Evolutionary conservation across 2,329 filamentous ascomycete species (phyloP).

Genomic region (Pezicula radicicola): DNA sequence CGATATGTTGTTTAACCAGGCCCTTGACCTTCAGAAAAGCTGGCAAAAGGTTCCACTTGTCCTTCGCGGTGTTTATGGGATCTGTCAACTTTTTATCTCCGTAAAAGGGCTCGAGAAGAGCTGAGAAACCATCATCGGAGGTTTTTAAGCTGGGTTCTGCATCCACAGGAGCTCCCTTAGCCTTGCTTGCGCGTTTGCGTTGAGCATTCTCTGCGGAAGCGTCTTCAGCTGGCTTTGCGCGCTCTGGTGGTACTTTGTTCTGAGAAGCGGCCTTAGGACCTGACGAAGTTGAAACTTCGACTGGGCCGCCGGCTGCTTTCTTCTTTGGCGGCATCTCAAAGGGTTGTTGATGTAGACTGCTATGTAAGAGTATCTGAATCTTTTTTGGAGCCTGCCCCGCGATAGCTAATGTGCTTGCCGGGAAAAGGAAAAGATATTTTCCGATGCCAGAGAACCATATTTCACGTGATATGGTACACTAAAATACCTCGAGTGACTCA

Average conservation of each 20-base stretch:
- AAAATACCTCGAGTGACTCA: too few relatives aligned
- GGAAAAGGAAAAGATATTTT: too few relatives aligned
- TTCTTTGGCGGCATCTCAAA: constrained; percentile 22
- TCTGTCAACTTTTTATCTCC: constrained; percentile 65
- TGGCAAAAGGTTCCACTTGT: constrained; percentile 96
- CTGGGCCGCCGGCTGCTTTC: constrained; percentile 16
- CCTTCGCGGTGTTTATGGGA: constrained; percentile 66
- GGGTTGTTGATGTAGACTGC: neutral
- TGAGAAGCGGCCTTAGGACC: constrained; percentile 8
- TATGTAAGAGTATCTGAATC: neutral
- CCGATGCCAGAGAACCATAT: too few relatives aligned
- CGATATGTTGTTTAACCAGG: constrained; percentile 81
- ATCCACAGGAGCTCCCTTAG: constrained; percentile 10
- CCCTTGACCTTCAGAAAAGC: constrained; percentile 98
- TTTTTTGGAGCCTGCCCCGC: neutral
- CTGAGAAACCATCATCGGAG: constrained; percentile 49
- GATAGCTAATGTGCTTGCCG: too few relatives aligned
- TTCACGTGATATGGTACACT: too few relatives aligned
- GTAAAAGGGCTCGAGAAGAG: constrained; percentile 67
- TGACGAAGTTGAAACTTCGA: constrained; percentile 14
- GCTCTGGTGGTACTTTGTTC: constrained; percentile 5
- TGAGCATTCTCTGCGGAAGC: constrained; percentile 15
- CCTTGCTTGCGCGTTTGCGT: constrained; percentile 18
- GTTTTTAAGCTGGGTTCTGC: constrained; percentile 10
- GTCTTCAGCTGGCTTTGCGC: neutral